Percentiles rank a stretch among this genome's conserved stretches.
These are phyloP conservation scores for Prunus padus DNA, from an alignment of 306 rosid species.

Conservation along the genomic window DNA sequence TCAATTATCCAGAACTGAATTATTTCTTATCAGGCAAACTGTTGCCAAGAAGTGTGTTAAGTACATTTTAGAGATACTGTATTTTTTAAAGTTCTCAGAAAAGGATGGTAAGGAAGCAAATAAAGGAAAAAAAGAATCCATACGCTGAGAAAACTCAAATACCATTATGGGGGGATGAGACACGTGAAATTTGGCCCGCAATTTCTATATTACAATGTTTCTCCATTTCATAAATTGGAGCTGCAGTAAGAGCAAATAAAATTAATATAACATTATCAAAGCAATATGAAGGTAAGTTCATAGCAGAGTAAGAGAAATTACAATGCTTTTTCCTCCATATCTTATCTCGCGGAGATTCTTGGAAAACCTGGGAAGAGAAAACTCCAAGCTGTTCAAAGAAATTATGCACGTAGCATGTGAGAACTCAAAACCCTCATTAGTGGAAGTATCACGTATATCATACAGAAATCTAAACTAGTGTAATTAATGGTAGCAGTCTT, in stretches of 20 bases:
- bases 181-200: conserved; percentile 80
- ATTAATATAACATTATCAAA: conserved; percentile 21
- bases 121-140: conserved; percentile 35
- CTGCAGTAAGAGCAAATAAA: conserved; percentile 43
- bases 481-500: background rate
- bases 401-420: conserved; percentile 34
- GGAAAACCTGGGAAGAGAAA: conserved; percentile 98
- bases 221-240: conserved; percentile 87
- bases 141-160: conserved; percentile 51
- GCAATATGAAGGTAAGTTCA: conserved; percentile 9
- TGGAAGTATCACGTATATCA: conserved; percentile 1
- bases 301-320: conserved; percentile 42
- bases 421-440: conserved; percentile 26
- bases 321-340: conserved; percentile 85
- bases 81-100: no score
- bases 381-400: conserved; percentile 86
- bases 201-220: conserved; percentile 92
- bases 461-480: background rate
- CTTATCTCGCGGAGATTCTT: conserved; percentile 84
- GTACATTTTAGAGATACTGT: background rate
- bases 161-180: conserved; percentile 79
- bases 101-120: conserved; percentile 9
- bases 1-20: background rate
- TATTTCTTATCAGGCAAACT: background rate
- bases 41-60: background rate